Evolutionary conservation across 176 grass and related monocot species (phyloP), one percentile per base, ranked within the genome.

Genomic region (Lolium multiflorum): DNA sequence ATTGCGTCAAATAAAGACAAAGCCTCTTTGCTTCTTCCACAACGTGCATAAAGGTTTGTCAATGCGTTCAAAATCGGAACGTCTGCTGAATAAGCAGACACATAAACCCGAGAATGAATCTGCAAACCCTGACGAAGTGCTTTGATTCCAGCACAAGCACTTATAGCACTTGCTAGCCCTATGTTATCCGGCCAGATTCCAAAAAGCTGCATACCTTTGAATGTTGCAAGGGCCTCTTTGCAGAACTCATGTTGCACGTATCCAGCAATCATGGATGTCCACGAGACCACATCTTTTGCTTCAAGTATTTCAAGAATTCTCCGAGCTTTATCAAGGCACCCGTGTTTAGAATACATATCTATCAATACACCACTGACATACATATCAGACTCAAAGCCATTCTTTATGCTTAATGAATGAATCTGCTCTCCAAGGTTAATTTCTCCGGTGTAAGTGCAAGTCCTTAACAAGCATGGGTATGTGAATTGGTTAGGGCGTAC

Each of bases 341-440:
- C 90, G 7, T 77, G 87, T 85, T 92, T 95, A 21, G 86, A 89
- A 58, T 92, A 95, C 93, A 95, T 95, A 82, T 95, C 88, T 47
- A 92, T 84, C 69, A 95, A 58, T 74, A 95, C 93, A 87, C 93
- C 85, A 75, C 83, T 91, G n/a, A 92, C 90, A 89, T 95, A 95
- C 18, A 70, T 88, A 75, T 95, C 89, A 62, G 87, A 86, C 26
- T 89, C 86, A 31, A 95, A 89, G 44, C 85, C 85, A 84, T 11
- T 75, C 67, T 91, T 87, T 51, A 87, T 83, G 76, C 67, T 80
- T 73, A 84, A 84, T 9, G 86, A 80, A 90, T 92, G 86, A 79
- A 95, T 90, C 80, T 95, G 88, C 66, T 91, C 88, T 82, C 93
- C 88, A 82, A 95, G 90, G 75, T 83, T 65, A 88, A 89, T 85